Percentiles rank a stretch among this genome's conserved stretches.
Conservation (phyloP, 202 grass and related monocot species). For the Sporobolus alterniflorus region DNA sequence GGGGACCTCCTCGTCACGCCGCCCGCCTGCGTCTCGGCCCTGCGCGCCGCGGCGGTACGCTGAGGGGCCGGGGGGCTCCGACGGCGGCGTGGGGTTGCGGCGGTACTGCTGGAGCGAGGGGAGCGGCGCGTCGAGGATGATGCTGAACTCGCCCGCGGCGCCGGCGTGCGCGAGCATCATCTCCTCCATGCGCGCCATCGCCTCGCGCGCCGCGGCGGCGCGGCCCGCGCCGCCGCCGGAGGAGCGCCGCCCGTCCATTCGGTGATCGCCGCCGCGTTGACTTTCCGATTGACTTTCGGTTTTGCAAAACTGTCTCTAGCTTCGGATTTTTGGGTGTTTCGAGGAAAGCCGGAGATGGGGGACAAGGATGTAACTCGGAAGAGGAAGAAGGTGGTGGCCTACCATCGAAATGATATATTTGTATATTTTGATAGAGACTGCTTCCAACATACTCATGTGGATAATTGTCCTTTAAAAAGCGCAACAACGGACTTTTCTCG, state of each 20-base stretch:
- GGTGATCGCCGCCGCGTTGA: conserved; percentile 32
- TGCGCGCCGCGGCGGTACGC: background rate
- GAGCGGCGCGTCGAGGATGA: conserved; percentile 56
- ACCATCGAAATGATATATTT: background rate
- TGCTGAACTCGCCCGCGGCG: conserved; percentile 56
- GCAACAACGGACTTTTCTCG: too few relatives aligned
- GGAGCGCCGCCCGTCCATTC: conserved; percentile 36
- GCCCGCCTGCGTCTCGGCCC: background rate
- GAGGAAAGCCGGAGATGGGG: background rate
- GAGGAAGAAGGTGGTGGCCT: background rate
- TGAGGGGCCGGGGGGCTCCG: background rate
- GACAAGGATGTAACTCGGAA: background rate
- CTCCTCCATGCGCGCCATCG: conserved; percentile 56
- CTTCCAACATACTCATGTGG: background rate
- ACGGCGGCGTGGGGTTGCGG: conserved; percentile 24
- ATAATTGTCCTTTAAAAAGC: too few relatives aligned
- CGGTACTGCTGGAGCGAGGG: conserved; percentile 53
- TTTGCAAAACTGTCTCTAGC: background rate
- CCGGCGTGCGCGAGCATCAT: conserved; percentile 57
- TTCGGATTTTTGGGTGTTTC: conserved; percentile 12
- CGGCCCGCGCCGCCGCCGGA: background rate
- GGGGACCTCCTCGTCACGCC: conserved; percentile 16
- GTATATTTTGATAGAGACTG: background rate
- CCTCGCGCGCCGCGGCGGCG: conserved; percentile 38
- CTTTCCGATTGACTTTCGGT: conserved; percentile 14